Base-by-base conservation (phyloP, 2,329 filamentous ascomycete species). In the Annulohypoxylon truncatum region DNA sequence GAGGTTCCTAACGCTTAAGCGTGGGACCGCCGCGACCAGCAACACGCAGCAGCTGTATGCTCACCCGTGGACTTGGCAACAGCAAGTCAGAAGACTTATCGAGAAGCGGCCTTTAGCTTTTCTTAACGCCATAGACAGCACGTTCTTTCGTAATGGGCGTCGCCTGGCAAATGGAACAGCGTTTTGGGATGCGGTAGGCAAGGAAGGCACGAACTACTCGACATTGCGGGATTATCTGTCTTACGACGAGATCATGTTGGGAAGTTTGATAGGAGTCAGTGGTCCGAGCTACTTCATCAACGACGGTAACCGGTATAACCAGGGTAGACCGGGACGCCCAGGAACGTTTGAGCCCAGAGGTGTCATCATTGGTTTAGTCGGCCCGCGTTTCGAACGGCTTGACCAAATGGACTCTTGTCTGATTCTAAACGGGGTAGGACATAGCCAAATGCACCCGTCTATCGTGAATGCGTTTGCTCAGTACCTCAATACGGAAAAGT, bases 241-340 rank as follows among this genome's bases (percentile, higher is more conserved):
- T 53, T 78, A 78, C 47, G 77, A 78, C 50, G 76, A 78, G 64
- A 78, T 78, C 4, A 76, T 78, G 76, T 68, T 78, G 5, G 65
- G 74, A 6, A 75, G 74, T 29, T 64, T 78, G 7, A 22, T 78
- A 0, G 77, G 72, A 1, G 74, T 77, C 12, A 77, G 75, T 59
- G 69, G 73, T 1, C 69, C 74, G 0, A 77, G 75, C 44, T 71
- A 66, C 26, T 78, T 78, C 66, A 67, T 77, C 48, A 78, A 78
- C 52, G 66, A 75, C 26, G 76, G 77, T 6, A 20, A 35, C 12
- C 72, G 76, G 8, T 5, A 52, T 33, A 78, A 78, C 52, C 1
- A 8, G 0, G 75, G 0, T 52, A 13, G 2, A 60, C 48, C 4
- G 7, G 22, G 22, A 9, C 10, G 6, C 13, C 26, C 56, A 0